Base-by-base conservation (phyloP, 148 eudicot genomes). In the Rhododendron mucronatum region DNA sequence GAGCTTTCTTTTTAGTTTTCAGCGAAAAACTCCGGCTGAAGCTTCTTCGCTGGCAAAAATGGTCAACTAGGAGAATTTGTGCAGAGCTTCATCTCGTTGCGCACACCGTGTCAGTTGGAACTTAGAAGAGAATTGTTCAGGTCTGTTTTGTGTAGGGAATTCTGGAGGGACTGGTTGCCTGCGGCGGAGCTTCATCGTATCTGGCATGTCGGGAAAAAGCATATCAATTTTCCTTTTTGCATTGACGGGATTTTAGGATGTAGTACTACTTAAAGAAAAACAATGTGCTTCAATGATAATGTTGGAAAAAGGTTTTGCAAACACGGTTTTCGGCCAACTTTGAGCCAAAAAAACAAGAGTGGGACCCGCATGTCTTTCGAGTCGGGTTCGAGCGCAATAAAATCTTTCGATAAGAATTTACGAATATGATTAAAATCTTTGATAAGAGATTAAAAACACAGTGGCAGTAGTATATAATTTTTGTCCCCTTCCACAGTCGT, bases 161-260 rank as follows among this genome's bases (percentile, higher is more conserved):
- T 74, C 84, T 83, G 55, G 77, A 16, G 23, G 35, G 18, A 80
- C 61, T 48, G 87, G 83, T 85, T 89, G 18, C 6, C 3, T 55
- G 20, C 18, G 61, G 61, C 18, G 23, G 61, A 16, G 61, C 61
- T 55, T 55, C 61, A 39, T 55, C 57, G 79, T 12, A 30, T 50
- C 33, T 6, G 11, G 39, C 88, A 85, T 41, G 83, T 85, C 5
- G 82, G 82, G 11, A 3, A 92, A 91, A 84, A 87, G n/a, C 18
- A 91, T 65, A 86, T 91, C 93, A 9, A 85, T 5, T 37, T 37
- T 16, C 28, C 69, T 7, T 37, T 61, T 4, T 23, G 61, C 21
- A 15, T 16, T 55, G 21, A 16, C 21, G 61, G 21, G 61, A 55
- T 16, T 55, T 15, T 55, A 55, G 61, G 61, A 51, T 51, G 57